Evolutionary conservation across 192 early-diverging fungal genomes (phyloP).

Genomic region (Pecoramyces ruminantium): DNA sequence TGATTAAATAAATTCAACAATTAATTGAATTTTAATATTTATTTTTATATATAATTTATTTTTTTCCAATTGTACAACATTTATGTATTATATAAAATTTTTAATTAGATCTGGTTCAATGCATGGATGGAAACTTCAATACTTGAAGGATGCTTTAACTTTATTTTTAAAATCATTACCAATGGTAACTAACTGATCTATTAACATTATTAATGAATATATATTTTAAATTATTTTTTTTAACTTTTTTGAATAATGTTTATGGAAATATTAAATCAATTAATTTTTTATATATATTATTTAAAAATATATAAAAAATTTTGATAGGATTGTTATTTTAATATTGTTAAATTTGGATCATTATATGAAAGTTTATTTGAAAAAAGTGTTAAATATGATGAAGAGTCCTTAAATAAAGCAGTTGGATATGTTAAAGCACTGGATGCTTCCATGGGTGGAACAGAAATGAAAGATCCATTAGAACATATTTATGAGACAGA

Average conservation of each 20-base stretch:
- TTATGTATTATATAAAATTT: too few relatives aligned
- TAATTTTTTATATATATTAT: too few relatives aligned
- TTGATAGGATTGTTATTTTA: constrained; percentile 14
- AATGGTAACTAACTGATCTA: neutral
- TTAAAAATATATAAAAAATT: too few relatives aligned
- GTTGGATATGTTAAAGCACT: constrained; percentile 8
- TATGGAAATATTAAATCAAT: too few relatives aligned
- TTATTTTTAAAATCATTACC: constrained; percentile 28
- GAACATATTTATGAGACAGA: constrained; percentile 5
- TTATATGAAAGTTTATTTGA: constrained; percentile 13
- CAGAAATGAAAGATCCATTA: constrained; percentile 18
- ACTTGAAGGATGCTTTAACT: constrained; percentile 16
- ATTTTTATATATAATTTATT: too few relatives aligned
- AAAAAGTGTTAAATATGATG: constrained; percentile 11
- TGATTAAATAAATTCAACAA: too few relatives aligned
- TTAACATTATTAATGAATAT: too few relatives aligned
- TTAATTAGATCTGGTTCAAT: constrained; percentile 28
- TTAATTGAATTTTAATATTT: too few relatives aligned
- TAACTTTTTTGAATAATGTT: too few relatives aligned
- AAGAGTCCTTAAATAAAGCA: constrained; percentile 13
- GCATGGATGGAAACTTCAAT: constrained; percentile 14
- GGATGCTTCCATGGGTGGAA: constrained; percentile 22
- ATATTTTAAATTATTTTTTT: too few relatives aligned
- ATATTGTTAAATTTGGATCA: constrained; percentile 26
- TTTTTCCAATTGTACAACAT: too few relatives aligned